Conservation (phyloP, 2,329 filamentous ascomycete species). For the Cladophialophora chaetospira region DNA sequence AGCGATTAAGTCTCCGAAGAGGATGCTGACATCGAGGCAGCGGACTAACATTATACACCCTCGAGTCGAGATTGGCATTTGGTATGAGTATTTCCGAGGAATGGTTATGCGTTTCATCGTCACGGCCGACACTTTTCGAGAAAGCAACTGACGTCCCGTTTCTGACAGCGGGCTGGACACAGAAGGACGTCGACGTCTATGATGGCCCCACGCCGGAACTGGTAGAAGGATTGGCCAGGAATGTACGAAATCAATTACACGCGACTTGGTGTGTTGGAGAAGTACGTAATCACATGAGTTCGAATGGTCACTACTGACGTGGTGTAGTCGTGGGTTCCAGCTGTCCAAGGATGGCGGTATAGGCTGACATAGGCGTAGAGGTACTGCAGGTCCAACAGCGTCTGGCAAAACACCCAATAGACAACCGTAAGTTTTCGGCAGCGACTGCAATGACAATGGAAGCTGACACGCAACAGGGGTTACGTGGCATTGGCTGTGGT, state of each 20-base stretch:
- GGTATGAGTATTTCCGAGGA: no score
- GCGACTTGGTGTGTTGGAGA: conserved; percentile 51
- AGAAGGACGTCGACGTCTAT: conserved; percentile 55
- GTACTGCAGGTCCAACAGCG: conserved; percentile 64
- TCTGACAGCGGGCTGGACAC: conserved; percentile 65
- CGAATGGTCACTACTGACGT: not conserved
- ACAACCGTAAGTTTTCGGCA: conserved; percentile 51
- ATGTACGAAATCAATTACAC: conserved; percentile 57
- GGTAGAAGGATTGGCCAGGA: conserved; percentile 58
- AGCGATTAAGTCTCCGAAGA: no score
- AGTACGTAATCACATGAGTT: conserved; percentile 17
- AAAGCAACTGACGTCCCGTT: conserved; percentile 60
- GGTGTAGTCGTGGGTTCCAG: not conserved
- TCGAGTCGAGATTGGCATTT: no score
- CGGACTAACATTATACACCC: no score
- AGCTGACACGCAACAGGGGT: conserved; percentile 45
- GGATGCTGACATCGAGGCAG: no score
- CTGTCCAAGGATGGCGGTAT: not conserved
- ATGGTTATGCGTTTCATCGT: not conserved
- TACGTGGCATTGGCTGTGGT: conserved; percentile 66
- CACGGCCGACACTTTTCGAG: conserved; percentile 52
- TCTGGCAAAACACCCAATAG: conserved; percentile 58
- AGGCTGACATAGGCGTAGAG: conserved; percentile 46
- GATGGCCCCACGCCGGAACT: conserved; percentile 61
- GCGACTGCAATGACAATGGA: no score